Conservation (phyloP, 106 monocot genomes). For the Acorus calamus region DNA sequence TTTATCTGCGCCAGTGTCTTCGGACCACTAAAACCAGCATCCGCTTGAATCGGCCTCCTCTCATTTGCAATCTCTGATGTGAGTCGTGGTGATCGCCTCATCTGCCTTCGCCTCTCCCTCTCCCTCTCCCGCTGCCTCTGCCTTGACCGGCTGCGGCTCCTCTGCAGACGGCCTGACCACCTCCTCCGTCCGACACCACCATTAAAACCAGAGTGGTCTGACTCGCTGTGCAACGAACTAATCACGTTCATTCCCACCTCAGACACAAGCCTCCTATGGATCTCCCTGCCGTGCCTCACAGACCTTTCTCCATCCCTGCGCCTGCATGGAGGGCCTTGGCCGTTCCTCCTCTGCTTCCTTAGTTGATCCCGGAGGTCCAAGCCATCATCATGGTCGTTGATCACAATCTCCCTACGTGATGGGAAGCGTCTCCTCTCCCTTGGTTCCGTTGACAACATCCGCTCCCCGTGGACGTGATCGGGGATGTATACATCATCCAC, state of each 20-base stretch:
- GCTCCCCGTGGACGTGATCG: slow-evolving; percentile 10
- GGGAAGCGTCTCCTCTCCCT: slow-evolving; percentile 21
- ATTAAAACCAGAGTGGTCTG: neutral
- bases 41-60: slow-evolving; percentile 1
- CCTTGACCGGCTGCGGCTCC: slow-evolving; percentile 1
- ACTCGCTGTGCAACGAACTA: slow-evolving; percentile 1
- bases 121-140: slow-evolving; percentile 18
- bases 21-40: slow-evolving; percentile 25
- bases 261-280: slow-evolving; percentile 10
- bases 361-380: slow-evolving; percentile 30
- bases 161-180: no score
- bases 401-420: neutral
- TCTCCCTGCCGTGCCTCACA: neutral
- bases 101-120: slow-evolving; percentile 5
- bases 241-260: slow-evolving; percentile 6
- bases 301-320: neutral
- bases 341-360: slow-evolving; percentile 26
- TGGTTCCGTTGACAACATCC: neutral
- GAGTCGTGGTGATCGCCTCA: neutral
- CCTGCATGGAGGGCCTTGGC: neutral
- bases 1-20: slow-evolving; percentile 47
- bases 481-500: slow-evolving; percentile 7
- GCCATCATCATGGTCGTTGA: slow-evolving; percentile 11
- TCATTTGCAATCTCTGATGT: slow-evolving; percentile 10
- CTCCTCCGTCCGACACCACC: neutral